Conservation (phyloP, 2,329 filamentous ascomycete genomes). For the Tolypocladium album region DNA sequence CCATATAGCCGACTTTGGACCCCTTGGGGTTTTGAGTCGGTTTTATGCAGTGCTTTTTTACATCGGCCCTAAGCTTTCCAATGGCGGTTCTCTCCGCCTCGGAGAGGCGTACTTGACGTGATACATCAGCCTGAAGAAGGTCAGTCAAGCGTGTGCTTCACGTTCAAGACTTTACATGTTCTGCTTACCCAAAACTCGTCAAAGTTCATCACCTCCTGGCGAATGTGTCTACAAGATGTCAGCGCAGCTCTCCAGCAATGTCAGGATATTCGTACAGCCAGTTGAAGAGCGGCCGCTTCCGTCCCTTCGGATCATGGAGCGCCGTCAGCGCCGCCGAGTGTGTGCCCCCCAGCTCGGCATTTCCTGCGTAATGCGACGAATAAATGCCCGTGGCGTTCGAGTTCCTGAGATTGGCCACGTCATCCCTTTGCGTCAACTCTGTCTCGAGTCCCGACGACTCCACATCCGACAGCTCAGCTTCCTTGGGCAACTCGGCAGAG, state of each 20-base stretch:
- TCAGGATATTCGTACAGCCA: conserved; percentile 24
- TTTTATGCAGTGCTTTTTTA: conserved; percentile 26
- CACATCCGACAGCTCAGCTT: conserved; percentile 16
- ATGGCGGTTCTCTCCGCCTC: conserved; percentile 22
- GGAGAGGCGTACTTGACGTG: conserved; percentile 20
- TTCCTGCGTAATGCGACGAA: conserved; percentile 26
- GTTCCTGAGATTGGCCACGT: conserved; percentile 1
- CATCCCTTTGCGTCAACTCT: conserved; percentile 7
- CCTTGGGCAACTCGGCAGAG: conserved; percentile 11
- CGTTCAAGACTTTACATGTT: background rate
- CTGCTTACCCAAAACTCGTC: conserved; percentile 27
- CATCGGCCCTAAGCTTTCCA: conserved; percentile 23
- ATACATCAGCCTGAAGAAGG: conserved; percentile 20
- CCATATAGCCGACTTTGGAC: conserved; percentile 28
- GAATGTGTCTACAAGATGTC: conserved; percentile 20
- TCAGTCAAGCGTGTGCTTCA: conserved; percentile 3
- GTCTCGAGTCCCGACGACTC: conserved; percentile 16
- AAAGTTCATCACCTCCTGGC: conserved; percentile 29
- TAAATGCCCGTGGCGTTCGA: conserved; percentile 16
- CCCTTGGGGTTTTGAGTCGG: conserved; percentile 25
- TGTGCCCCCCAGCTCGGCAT: conserved; percentile 22
- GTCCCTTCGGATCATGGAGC: conserved; percentile 20
- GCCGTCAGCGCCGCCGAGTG: conserved; percentile 24
- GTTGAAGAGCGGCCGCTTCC: conserved; percentile 24
- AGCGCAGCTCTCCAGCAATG: conserved; percentile 2